These are phyloP conservation scores for Sapria himalayana DNA, from an alignment of 345 rosid species.

Conservation along the genomic window DNA sequence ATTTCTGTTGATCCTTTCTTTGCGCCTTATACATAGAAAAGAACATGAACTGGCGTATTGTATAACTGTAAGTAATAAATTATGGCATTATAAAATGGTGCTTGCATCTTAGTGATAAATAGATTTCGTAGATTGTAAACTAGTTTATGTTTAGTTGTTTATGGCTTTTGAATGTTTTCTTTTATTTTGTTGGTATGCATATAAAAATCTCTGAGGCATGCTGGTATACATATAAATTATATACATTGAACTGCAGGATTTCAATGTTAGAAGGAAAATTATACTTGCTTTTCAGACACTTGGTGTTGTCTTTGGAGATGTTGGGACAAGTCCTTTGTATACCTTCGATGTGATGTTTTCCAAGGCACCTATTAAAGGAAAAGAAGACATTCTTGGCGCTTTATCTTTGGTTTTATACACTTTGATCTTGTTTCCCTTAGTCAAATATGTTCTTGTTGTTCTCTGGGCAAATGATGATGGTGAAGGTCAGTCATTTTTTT, in stretches of 20 bases:
- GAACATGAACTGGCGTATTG: too few relatives aligned
- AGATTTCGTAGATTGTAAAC: too few relatives aligned
- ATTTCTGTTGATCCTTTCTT: too few relatives aligned
- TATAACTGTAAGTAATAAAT: too few relatives aligned
- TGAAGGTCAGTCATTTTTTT: constrained; percentile 70
- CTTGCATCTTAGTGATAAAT: too few relatives aligned
- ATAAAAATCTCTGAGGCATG: too few relatives aligned
- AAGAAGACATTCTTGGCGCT: constrained; percentile 87
- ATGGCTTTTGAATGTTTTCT: too few relatives aligned
- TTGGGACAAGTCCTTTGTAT: constrained; percentile 95
- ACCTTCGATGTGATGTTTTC: constrained; percentile 85
- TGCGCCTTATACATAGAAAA: too few relatives aligned
- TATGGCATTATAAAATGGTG: too few relatives aligned
- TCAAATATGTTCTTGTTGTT: constrained; percentile 88
- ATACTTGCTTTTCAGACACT: constrained; percentile 80
- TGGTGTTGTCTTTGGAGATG: constrained; percentile 96
- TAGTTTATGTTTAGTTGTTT: too few relatives aligned
- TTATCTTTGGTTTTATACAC: constrained; percentile 78
- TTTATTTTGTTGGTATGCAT: too few relatives aligned
- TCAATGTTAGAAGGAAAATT: constrained; percentile 52
- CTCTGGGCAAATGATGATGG: constrained; percentile 99
- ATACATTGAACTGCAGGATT: constrained; percentile 32
- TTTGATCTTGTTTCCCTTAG: constrained; percentile 64
- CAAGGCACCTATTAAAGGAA: constrained; percentile 59
- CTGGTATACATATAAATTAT: too few relatives aligned